Percentiles rank a stretch among this genome's conserved stretches.
Evolutionary conservation across 2,329 filamentous ascomycete species (phyloP).

Genomic region (Penicillium sp.): DNA sequence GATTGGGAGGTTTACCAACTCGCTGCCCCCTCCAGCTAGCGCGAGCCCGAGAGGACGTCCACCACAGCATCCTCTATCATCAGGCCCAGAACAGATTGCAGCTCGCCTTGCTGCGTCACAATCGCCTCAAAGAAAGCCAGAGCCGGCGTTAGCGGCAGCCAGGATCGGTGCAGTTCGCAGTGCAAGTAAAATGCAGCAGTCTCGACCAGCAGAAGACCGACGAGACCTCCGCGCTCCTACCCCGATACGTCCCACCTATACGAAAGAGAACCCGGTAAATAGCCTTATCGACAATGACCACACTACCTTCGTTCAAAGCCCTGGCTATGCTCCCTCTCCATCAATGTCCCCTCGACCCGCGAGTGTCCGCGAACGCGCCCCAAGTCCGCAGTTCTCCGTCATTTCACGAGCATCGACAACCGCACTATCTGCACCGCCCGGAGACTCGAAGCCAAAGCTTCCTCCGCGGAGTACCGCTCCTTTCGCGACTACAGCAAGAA

Average conservation of each 20-base stretch:
- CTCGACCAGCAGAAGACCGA: conserved; percentile 9
- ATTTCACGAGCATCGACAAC: conserved; percentile 7
- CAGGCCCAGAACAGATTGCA: conserved; percentile 31
- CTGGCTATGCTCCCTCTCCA: conserved; percentile 6
- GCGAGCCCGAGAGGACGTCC: conserved; percentile 11
- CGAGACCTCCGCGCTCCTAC: conserved; percentile 22
- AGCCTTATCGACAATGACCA: conserved; percentile 13
- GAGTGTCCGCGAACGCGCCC: conserved; percentile 5
- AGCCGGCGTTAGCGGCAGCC: conserved; percentile 10
- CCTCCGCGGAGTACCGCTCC: conserved; percentile 21
- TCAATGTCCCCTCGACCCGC: conserved; percentile 11
- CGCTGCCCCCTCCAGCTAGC: conserved; percentile 11
- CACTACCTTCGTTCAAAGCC: conserved; percentile 6
- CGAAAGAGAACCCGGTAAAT: conserved; percentile 4
- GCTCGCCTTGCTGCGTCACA: conserved; percentile 32
- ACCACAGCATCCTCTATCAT: conserved; percentile 14
- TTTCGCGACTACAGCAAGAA: conserved; percentile 10
- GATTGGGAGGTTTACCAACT: conserved; percentile 31
- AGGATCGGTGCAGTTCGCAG: conserved; percentile 17
- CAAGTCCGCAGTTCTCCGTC: conserved; percentile 15
- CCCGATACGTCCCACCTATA: conserved; percentile 18
- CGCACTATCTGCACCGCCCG: conserved; percentile 7
- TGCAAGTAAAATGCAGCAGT: conserved; percentile 14
- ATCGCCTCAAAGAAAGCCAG: conserved; percentile 20
- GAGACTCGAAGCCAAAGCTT: conserved; percentile 22